These are phyloP conservation scores for Mytilinidion resinicola DNA, from an alignment of 495 filamentous ascomycete genomes.

Conservation along the genomic window DNA sequence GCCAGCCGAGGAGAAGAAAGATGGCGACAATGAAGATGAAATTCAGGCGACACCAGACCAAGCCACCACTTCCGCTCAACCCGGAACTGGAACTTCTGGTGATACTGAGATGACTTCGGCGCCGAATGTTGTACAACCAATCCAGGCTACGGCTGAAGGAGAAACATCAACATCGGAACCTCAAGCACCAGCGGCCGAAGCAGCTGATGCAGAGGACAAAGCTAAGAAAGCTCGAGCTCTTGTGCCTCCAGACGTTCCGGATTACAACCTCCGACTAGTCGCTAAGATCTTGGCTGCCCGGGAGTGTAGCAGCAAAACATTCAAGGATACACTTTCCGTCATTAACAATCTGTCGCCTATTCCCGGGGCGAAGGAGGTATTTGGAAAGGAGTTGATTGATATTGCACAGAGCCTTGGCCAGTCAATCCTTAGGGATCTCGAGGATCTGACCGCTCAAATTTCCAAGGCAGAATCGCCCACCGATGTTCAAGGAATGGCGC, in stretches of 20 bases:
- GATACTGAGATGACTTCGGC: slow-evolving; percentile 32
- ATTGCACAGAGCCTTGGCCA: slow-evolving; percentile 80
- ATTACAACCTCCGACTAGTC: slow-evolving; percentile 82
- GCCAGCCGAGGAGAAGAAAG: slow-evolving; percentile 46
- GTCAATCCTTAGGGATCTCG: slow-evolving; percentile 74
- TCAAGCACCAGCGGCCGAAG: slow-evolving; percentile 30
- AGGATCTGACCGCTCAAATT: slow-evolving; percentile 83
- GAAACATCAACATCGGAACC: slow-evolving; percentile 10
- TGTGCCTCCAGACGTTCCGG: slow-evolving; percentile 79
- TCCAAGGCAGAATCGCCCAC: slow-evolving; percentile 79
- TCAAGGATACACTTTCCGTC: slow-evolving; percentile 90
- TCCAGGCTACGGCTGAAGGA: slow-evolving; percentile 20
- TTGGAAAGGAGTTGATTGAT: slow-evolving; percentile 80
- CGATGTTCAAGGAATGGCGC: slow-evolving; percentile 87
- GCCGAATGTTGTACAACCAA: slow-evolving; percentile 27
- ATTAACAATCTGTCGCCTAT: slow-evolving; percentile 97
- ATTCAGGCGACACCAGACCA: slow-evolving; percentile 34
- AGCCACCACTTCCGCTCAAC: not conserved
- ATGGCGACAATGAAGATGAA: slow-evolving; percentile 42
- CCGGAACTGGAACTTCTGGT: not conserved
- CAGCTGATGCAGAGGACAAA: slow-evolving; percentile 30
- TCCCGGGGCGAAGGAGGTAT: slow-evolving; percentile 80
- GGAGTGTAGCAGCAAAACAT: slow-evolving; percentile 94
- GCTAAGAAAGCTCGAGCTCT: slow-evolving; percentile 65
- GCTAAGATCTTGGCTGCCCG: slow-evolving; percentile 92